Percentiles rank a stretch among this genome's conserved stretches.
Evolutionary conservation across 495 filamentous ascomycete species (phyloP).

Genomic region (Neurospora sp.): DNA sequence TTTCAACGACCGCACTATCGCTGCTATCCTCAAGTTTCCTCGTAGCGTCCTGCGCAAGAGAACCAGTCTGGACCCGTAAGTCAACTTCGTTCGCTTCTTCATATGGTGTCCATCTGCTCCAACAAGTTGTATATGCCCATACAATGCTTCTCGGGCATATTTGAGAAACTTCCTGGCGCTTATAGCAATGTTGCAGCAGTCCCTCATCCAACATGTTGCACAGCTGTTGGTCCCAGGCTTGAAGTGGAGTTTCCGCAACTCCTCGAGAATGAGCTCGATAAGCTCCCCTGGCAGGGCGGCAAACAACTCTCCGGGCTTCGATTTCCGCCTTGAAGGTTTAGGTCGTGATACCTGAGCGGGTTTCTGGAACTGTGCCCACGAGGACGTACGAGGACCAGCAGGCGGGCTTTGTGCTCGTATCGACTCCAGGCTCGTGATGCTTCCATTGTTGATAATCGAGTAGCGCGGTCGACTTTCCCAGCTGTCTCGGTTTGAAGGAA

Average conservation of each 20-base stretch:
- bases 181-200: conserved; percentile 57
- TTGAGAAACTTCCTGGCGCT: conserved; percentile 59
- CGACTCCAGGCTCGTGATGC: conserved; percentile 34
- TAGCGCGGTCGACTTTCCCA: conserved; percentile 16
- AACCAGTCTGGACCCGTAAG: conserved; percentile 57
- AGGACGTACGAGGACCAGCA: neutral
- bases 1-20: conserved; percentile 64
- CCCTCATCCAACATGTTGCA: conserved; percentile 68
- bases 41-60: conserved; percentile 68
- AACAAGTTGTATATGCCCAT: conserved; percentile 59
- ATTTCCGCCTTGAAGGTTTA: conserved; percentile 9
- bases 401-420: conserved; percentile 12
- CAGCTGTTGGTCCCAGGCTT: conserved; percentile 41
- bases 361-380: conserved; percentile 11
- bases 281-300: conserved; percentile 48
- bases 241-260: conserved; percentile 38
- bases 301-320: conserved; percentile 39
- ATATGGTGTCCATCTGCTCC: conserved; percentile 56
- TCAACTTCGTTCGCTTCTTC: conserved; percentile 59
- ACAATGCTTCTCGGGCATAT: conserved; percentile 55
- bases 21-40: conserved; percentile 57
- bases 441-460: conserved; percentile 19
- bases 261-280: conserved; percentile 40
- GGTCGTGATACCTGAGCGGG: conserved; percentile 18
- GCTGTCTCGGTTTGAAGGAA: conserved; percentile 16